Evolutionary conservation across 306 rosid genomes (phyloP).

Genomic region (Castanospermum australe): DNA sequence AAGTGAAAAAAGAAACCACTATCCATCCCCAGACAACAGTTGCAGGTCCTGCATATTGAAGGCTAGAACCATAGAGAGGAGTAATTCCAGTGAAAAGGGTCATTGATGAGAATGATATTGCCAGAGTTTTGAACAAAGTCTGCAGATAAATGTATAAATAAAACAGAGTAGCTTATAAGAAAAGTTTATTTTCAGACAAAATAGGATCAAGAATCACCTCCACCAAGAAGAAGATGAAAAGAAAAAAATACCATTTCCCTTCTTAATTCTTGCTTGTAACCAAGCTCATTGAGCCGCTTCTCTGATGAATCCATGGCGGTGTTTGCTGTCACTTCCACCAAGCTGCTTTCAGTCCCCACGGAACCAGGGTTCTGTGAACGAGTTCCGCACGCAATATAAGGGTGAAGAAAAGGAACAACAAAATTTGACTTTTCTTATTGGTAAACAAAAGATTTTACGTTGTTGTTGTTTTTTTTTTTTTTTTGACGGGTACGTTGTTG

Average conservation of each 20-base stretch:
- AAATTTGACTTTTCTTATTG: too few species aligned
- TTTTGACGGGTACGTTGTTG: too few species aligned
- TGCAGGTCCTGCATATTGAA: constrained; percentile 85
- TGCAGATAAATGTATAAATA: constrained; percentile 33
- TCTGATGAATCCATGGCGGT: constrained; percentile 66
- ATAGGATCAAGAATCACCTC: not conserved
- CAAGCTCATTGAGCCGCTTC: constrained; percentile 80
- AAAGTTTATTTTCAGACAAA: not conserved
- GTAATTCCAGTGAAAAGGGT: constrained; percentile 93
- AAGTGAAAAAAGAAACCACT: constrained; percentile 81
- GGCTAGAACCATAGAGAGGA: constrained; percentile 83
- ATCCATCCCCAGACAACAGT: constrained; percentile 91
- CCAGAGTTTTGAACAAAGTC: constrained; percentile 88
- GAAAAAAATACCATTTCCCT: constrained; percentile 62
- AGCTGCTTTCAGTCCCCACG: constrained; percentile 24
- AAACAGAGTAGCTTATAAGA: not conserved
- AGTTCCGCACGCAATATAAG: not conserved
- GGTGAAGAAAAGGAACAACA: not conserved
- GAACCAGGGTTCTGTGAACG: constrained; percentile 5
- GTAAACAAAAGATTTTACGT: too few species aligned
- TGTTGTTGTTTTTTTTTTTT: too few species aligned
- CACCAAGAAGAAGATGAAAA: not conserved
- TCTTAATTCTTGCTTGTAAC: constrained; percentile 88
- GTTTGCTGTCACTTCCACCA: constrained; percentile 18
- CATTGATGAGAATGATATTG: constrained; percentile 91